Conservation (phyloP, 179 eudicot genomes). For the Heliamphora pulchella region DNA sequence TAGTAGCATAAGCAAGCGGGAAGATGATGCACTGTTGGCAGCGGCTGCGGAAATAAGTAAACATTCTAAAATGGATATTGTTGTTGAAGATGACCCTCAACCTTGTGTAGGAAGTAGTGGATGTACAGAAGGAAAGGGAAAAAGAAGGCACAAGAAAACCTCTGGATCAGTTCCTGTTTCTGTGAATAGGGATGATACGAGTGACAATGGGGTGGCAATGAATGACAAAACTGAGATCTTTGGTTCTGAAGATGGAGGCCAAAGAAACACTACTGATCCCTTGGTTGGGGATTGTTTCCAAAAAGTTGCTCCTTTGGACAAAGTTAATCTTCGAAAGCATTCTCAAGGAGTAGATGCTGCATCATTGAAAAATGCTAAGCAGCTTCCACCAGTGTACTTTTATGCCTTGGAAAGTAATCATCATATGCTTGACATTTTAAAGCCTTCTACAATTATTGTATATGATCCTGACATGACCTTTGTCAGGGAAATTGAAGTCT, state of each 20-base stretch:
- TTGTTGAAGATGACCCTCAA: constrained; percentile 31
- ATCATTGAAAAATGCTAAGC: constrained; percentile 23
- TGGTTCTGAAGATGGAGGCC: constrained; percentile 25
- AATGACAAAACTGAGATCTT: constrained; percentile 22
- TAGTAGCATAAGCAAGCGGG: constrained; percentile 65
- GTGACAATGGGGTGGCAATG: constrained; percentile 21
- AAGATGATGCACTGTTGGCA: constrained; percentile 72
- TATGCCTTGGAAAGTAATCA: constrained; percentile 77
- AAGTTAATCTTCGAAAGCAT: constrained; percentile 49
- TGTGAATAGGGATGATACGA: constrained; percentile 26
- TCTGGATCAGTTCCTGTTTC: constrained; percentile 16
- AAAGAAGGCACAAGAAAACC: constrained; percentile 33
- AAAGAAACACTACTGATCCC: constrained; percentile 17
- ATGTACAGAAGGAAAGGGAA: constrained; percentile 36
- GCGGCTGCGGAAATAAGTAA: constrained; percentile 68
- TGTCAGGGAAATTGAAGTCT: constrained; percentile 84
- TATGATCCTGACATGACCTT: constrained; percentile 89
- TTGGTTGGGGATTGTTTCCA: constrained; percentile 18
- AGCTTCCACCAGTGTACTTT: constrained; percentile 62
- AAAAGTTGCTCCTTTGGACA: constrained; percentile 22
- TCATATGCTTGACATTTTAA: constrained; percentile 64
- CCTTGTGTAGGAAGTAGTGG: constrained; percentile 25
- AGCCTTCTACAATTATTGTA: constrained; percentile 67
- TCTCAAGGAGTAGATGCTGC: constrained; percentile 23
- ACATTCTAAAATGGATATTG: constrained; percentile 34